Conservation (phyloP, 2,329 filamentous ascomycete genomes). For the Colletotrichum aenigma region DNA sequence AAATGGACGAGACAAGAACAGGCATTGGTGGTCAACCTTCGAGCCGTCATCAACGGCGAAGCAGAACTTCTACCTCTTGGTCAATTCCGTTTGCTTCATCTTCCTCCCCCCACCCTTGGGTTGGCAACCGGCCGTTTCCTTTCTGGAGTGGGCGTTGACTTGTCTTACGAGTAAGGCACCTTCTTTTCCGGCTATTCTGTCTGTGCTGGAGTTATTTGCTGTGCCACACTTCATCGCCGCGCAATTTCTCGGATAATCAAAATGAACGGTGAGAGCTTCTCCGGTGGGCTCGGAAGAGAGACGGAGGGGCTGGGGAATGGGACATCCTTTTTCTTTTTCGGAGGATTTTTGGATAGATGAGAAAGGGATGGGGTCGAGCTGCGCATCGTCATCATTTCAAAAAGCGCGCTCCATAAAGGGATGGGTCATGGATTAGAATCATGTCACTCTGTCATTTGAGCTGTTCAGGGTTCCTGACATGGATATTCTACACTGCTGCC, state of each 20-base stretch:
- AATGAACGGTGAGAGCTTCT: not conserved
- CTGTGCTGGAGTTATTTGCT: not conserved
- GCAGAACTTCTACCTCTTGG: not conserved
- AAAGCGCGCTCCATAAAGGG: not conserved
- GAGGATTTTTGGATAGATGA: not conserved
- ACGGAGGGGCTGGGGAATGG: not conserved
- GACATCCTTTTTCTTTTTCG: not conserved
- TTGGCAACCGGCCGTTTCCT: not conserved
- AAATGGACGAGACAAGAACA: not conserved
- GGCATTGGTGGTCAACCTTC: not conserved
- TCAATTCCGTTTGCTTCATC: not conserved
- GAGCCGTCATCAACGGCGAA: not conserved
- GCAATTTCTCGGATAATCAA: not conserved
- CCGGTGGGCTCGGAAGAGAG: not conserved
- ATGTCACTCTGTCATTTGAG: not conserved
- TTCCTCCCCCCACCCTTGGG: not conserved
- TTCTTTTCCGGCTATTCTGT: not conserved
- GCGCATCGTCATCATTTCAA: not conserved
- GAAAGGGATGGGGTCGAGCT: not conserved
- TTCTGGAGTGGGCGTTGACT: not conserved
- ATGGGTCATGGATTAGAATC: not conserved
- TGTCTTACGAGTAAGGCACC: not conserved
- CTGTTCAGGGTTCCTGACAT: not conserved
- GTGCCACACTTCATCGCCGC: not conserved
- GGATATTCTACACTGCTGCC: not conserved